Base-by-base conservation (phyloP, 179 eudicot species). In the Gypsophila paniculata region DNA sequence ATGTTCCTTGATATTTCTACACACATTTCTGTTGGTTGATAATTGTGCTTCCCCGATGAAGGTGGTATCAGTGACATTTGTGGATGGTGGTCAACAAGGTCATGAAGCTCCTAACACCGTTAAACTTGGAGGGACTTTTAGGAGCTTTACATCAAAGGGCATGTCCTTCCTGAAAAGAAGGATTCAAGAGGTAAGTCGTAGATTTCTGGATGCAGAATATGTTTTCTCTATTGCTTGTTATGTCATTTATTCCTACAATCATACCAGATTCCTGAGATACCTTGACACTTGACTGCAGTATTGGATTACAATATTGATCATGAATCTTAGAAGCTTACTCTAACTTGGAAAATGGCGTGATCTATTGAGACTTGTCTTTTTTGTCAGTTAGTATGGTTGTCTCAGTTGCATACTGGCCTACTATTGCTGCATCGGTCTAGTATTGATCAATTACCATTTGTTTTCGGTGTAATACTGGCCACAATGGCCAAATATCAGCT, bases 121-220 rank as follows among this genome's bases (percentile, higher is more conserved):
- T 3, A 82, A 68, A 69, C 80, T 87, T 68, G 89, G 91, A 65
- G 91, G 91, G 21, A 85, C 86, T 59, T 87, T 77, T 74, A 78
- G 91, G 48, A 79, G 84, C 70, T 21, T 75, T 73, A 74, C 80
- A 49, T 36, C 78, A 22, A 74, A 85, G 65, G 84, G 89, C 39
- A 68, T 82, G 69, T 65, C 74, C 42, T 48, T 71, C 70, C 68
- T 78, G 64, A 77, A 75, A 61, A 80, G 62, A 65, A 85, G 91
- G 74, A 85, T 87, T 67, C 82, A 74, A 85, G 87, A 85, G 87
- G 91, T 85, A 76, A 29, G 6, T 29, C 14, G 18, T 39, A 3
- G 4, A 57, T 44, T 18, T 10, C 55, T 2, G 4, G 18, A 39
- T 11, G n/a, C 32, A 22, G 6, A 15, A 18, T 22, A 18, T 42